Evolutionary conservation across 331 rosid genomes (phyloP).

Genomic region (Prunus yedoensis): DNA sequence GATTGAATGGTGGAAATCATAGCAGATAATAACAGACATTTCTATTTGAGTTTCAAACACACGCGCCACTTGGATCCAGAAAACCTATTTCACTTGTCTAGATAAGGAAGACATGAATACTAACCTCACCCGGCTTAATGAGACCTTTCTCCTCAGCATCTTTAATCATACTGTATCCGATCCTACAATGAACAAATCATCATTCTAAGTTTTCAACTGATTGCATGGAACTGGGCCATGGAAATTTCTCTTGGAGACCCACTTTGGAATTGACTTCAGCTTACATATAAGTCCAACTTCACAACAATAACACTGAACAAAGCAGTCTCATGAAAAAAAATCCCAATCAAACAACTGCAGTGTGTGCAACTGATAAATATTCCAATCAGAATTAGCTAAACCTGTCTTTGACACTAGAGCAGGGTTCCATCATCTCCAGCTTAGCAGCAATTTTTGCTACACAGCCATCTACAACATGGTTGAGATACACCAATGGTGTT

Average conservation of each 20-base stretch:
- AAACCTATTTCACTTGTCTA: neutral
- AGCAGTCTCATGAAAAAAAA: too few relatives aligned
- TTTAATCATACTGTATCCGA: constrained; percentile 79
- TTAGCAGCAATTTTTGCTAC: constrained; percentile 76
- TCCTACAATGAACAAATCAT: constrained; percentile 40
- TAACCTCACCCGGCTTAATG: constrained; percentile 71
- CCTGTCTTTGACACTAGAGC: constrained; percentile 97
- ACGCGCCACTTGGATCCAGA: constrained; percentile 2
- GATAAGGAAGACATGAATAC: constrained; percentile 29
- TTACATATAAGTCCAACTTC: too few relatives aligned
- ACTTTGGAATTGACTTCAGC: neutral
- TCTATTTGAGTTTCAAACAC: neutral
- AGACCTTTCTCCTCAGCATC: constrained; percentile 76
- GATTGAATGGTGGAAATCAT: neutral
- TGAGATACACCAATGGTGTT: constrained; percentile 87
- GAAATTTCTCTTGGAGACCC: neutral
- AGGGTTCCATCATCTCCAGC: constrained; percentile 95
- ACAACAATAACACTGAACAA: too few relatives aligned
- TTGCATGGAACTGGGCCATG: neutral
- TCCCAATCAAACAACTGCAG: too few relatives aligned
- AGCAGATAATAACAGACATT: neutral
- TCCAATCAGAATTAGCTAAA: constrained; percentile 19
- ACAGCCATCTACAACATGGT: constrained; percentile 70
- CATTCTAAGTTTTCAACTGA: neutral
- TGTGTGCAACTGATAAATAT: too few relatives aligned